Conservation (phyloP, 306 rosid genomes). For the Castanea crenata region DNA sequence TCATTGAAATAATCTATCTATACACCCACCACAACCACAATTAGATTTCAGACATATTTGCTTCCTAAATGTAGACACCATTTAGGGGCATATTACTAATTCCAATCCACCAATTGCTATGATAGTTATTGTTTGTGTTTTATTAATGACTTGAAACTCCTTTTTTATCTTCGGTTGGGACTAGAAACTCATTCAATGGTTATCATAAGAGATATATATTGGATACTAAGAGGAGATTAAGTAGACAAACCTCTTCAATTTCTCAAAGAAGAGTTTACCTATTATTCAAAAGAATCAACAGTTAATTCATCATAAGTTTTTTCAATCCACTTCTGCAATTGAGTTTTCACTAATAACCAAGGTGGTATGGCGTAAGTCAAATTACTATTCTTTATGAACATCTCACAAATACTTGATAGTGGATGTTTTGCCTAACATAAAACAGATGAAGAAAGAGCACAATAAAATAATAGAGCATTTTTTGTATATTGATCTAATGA, state of each 20-base stretch:
- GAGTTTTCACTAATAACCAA: too few relatives aligned
- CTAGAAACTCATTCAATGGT: neutral
- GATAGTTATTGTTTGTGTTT: slow-evolving; percentile 6
- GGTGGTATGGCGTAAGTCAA: too few relatives aligned
- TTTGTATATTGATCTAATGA: too few relatives aligned
- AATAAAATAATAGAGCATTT: too few relatives aligned
- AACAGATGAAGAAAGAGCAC: too few relatives aligned
- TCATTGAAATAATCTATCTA: neutral
- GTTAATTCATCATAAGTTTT: neutral
- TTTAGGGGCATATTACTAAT: neutral
- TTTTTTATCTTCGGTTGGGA: neutral
- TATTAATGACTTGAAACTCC: neutral
- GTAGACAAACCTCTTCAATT: slow-evolving; percentile 68
- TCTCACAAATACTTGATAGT: too few relatives aligned
- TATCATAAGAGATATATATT: neutral
- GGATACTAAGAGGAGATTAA: slow-evolving; percentile 6
- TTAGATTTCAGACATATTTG: neutral
- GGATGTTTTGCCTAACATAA: too few relatives aligned
- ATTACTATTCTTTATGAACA: too few relatives aligned
- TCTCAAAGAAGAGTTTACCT: slow-evolving; percentile 83
- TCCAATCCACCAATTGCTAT: slow-evolving; percentile 18
- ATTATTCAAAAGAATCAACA: slow-evolving; percentile 24
- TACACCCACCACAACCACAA: neutral
- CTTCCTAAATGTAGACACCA: neutral
- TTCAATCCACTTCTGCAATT: too few relatives aligned